phyloP scores from a whole-genome alignment of 2,329 filamentous ascomycete species.

The Beauveria brongniartii region DNA sequence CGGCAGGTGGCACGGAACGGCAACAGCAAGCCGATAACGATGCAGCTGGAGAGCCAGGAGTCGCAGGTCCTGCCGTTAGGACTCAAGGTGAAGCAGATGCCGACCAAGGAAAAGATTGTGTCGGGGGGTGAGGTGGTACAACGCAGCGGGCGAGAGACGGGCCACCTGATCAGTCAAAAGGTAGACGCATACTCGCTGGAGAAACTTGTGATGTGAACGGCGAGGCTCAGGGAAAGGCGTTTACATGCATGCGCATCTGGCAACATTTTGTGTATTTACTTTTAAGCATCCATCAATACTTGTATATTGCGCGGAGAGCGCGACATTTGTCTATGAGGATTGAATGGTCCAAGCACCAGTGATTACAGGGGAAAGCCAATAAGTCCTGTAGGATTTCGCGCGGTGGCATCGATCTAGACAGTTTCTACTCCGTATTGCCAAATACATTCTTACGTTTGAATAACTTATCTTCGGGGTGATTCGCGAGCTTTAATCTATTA shows the following conservation, averaged over 20 bases:
- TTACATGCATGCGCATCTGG: background rate
- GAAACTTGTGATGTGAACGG: constrained; percentile 55
- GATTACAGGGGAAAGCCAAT: too few species aligned
- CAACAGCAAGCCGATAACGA: constrained; percentile 36
- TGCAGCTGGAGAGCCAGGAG: constrained; percentile 34
- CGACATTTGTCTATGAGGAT: background rate
- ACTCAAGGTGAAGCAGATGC: constrained; percentile 49
- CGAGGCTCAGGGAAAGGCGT: background rate
- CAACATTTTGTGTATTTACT: background rate
- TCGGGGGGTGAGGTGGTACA: constrained; percentile 61
- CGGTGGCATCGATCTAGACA: too few species aligned
- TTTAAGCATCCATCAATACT: background rate
- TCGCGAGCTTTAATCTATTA: too few species aligned
- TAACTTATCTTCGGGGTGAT: too few species aligned
- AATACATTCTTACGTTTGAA: too few species aligned
- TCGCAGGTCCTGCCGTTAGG: constrained; percentile 61
- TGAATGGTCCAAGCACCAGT: too few species aligned
- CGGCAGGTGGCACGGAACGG: constrained; percentile 21
- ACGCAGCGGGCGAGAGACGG: constrained; percentile 65
- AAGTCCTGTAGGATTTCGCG: too few species aligned
- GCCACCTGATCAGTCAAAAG: constrained; percentile 68
- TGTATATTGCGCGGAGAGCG: background rate
- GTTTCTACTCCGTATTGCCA: too few species aligned
- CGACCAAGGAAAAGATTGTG: constrained; percentile 51
- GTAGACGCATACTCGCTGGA: constrained; percentile 80